These are phyloP conservation scores for Rhododendron mucronatum DNA, from an alignment of 148 eudicot species.

Conservation along the genomic window DNA sequence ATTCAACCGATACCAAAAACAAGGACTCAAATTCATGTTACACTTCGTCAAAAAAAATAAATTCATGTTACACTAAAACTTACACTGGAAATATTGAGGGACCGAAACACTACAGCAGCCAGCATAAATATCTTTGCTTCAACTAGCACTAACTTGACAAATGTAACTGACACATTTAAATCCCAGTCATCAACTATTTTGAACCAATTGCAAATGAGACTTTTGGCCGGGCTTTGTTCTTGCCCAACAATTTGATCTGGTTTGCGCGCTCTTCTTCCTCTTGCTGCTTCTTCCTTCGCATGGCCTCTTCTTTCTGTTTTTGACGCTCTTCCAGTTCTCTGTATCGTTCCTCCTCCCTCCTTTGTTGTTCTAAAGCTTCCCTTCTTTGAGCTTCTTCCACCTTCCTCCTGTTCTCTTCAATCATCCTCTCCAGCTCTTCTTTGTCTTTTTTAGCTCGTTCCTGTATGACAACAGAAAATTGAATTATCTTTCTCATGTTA, in stretches of 20 bases:
- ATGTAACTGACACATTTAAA: not conserved
- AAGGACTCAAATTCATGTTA: not conserved
- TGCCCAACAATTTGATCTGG: conserved; percentile 73
- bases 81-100: not conserved
- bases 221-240: conserved; percentile 86
- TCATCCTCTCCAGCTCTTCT: conserved; percentile 73
- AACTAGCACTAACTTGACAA: not conserved
- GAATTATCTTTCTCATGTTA: not conserved
- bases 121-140: not conserved
- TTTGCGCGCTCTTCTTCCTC: conserved; percentile 85
- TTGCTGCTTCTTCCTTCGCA: conserved; percentile 76
- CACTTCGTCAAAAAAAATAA: not conserved
- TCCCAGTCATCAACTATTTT: conserved; percentile 35
- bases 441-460: conserved; percentile 72
- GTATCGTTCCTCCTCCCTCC: conserved; percentile 82
- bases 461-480: conserved; percentile 24
- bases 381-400: conserved; percentile 74
- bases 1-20: not conserved
- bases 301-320: conserved; percentile 79
- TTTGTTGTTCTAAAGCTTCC: conserved; percentile 81
- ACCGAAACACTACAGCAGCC: not conserved
- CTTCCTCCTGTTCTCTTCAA: conserved; percentile 74
- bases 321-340: conserved; percentile 83
- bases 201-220: conserved; percentile 72
- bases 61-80: not conserved